These are phyloP conservation scores for Gaertneriomyces sp. DNA, from an alignment of 192 early-diverging fungal genomes.

Conservation along the genomic window DNA sequence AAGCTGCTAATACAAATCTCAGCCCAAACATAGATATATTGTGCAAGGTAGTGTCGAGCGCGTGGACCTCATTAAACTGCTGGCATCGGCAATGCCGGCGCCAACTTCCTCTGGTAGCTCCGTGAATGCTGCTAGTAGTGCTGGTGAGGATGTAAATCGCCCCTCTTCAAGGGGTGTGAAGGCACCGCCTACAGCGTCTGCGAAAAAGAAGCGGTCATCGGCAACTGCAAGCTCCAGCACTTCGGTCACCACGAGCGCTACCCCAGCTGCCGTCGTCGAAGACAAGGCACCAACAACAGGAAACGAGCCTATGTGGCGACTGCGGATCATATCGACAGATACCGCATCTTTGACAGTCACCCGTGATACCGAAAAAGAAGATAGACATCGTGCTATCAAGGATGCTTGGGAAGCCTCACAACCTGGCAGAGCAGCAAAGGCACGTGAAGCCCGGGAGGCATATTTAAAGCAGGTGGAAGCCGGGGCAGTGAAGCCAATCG, in stretches of 20 bases:
- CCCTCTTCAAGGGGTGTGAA: constrained; percentile 36
- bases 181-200: constrained; percentile 25
- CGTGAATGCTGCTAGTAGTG: no score
- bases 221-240: constrained; percentile 6
- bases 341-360: constrained; percentile 39
- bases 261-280: neutral
- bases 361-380: constrained; percentile 63
- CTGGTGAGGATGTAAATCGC: constrained; percentile 24
- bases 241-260: neutral
- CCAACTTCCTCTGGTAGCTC: neutral
- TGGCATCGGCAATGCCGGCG: neutral
- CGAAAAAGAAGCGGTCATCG: constrained; percentile 40
- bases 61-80: constrained; percentile 14
- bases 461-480: constrained; percentile 46
- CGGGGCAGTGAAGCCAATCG: constrained; percentile 39
- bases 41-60: constrained; percentile 43
- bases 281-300: constrained; percentile 6
- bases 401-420: constrained; percentile 54
- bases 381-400: constrained; percentile 53
- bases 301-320: constrained; percentile 43
- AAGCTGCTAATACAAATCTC: neutral
- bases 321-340: constrained; percentile 51
- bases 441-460: constrained; percentile 47
- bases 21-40: constrained; percentile 50
- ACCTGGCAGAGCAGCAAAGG: constrained; percentile 46